Evolutionary conservation across 208 protist species (phyloP).

Genomic region (Crithidia mellificae): DNA sequence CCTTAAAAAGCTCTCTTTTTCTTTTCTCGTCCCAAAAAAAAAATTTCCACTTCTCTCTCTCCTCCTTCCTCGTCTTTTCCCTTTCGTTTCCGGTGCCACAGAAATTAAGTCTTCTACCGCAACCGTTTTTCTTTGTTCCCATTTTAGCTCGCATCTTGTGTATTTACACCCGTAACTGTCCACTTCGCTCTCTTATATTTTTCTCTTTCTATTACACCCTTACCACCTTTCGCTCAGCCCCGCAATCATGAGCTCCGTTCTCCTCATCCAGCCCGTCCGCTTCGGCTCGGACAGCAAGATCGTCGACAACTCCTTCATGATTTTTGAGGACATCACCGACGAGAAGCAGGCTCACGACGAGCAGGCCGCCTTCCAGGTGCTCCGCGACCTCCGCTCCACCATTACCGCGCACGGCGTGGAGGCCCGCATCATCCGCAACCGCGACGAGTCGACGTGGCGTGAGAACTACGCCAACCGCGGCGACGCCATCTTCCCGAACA

Average conservation of each 20-base stretch:
- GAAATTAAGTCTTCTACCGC: no score
- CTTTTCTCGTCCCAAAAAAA: no score
- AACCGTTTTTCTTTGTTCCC: slow-evolving; percentile 2
- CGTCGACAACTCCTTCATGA: slow-evolving; percentile 51
- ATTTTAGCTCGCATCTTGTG: background rate
- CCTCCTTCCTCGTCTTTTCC: no score
- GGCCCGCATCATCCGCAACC: slow-evolving; percentile 35
- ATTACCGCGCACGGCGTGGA: slow-evolving; percentile 34
- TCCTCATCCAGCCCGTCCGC: slow-evolving; percentile 40
- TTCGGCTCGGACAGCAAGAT: slow-evolving; percentile 48
- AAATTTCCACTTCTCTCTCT: no score
- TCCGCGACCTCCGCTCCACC: slow-evolving; percentile 31
- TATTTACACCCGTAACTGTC: no score
- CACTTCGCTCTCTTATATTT: background rate
- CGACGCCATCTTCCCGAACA: slow-evolving; percentile 64
- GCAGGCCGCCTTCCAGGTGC: slow-evolving; percentile 33
- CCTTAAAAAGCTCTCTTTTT: no score
- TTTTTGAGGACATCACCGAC: slow-evolving; percentile 29
- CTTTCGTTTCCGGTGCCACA: no score
- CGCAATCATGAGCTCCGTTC: slow-evolving; percentile 47
- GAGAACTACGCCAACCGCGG: slow-evolving; percentile 47
- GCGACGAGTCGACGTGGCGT: slow-evolving; percentile 31
- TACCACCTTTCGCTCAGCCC: no score
- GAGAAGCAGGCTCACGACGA: slow-evolving; percentile 35
- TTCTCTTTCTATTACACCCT: no score